phyloP scores from a whole-genome alignment of 2,329 filamentous ascomycete genomes.

The Aureobasidium sp. region DNA sequence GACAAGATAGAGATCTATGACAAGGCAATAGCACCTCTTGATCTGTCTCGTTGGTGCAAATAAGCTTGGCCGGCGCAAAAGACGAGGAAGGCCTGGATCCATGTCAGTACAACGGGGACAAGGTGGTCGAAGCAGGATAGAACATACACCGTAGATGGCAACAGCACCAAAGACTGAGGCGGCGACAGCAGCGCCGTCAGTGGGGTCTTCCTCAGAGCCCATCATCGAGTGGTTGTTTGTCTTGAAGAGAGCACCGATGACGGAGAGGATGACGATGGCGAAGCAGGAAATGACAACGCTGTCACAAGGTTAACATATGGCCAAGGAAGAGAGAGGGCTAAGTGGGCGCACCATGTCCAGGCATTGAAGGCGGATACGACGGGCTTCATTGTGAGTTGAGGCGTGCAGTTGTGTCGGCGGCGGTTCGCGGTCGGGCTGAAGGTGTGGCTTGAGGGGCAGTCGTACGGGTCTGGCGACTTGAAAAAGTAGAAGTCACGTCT shows the following conservation, averaged over 20 bases:
- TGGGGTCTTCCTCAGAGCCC: constrained; percentile 53
- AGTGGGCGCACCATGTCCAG: constrained; percentile 72
- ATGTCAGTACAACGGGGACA: neutral
- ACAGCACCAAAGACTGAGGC: constrained; percentile 82
- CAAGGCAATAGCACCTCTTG: constrained; percentile 75
- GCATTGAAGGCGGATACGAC: constrained; percentile 85
- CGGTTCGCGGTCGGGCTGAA: neutral
- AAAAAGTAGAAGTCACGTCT: no score
- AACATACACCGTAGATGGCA: constrained; percentile 75
- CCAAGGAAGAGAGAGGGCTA: no score
- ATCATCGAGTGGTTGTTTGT: constrained; percentile 73
- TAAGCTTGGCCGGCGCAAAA: constrained; percentile 88
- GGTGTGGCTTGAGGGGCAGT: neutral
- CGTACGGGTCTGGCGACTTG: neutral
- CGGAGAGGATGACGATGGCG: constrained; percentile 55
- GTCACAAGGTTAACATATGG: constrained; percentile 16
- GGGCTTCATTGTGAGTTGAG: constrained; percentile 69
- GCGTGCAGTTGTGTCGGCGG: neutral
- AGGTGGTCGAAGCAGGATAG: neutral
- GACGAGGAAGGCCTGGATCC: constrained; percentile 69
- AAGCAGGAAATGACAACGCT: constrained; percentile 64
- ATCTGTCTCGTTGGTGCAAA: constrained; percentile 73
- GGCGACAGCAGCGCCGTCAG: constrained; percentile 69
- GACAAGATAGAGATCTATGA: constrained; percentile 29
- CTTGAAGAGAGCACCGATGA: constrained; percentile 66